Percentiles rank a stretch among this genome's conserved stretches.
Conservation (phyloP, 495 filamentous ascomycete genomes). For the Parathielavia appendiculata region DNA sequence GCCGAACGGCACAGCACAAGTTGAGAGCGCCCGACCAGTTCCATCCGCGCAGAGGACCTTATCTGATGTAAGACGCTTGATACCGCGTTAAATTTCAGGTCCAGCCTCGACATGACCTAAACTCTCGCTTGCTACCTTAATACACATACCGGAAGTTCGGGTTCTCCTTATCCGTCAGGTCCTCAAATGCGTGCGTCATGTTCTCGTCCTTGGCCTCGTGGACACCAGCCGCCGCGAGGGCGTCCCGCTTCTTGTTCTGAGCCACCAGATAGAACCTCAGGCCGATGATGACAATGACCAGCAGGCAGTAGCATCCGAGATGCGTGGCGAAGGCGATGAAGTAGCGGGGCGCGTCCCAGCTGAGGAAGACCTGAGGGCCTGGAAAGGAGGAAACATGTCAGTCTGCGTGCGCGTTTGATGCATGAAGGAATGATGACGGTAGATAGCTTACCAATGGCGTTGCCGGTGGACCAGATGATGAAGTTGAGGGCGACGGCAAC, state of each 20-base stretch:
- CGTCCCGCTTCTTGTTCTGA: slow-evolving; percentile 47
- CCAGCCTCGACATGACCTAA: no score
- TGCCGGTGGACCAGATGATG: slow-evolving; percentile 47
- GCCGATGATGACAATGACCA: slow-evolving; percentile 43
- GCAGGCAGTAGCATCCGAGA: slow-evolving; percentile 47
- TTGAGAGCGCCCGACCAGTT: no score
- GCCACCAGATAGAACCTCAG: slow-evolving; percentile 45
- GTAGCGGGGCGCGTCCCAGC: slow-evolving; percentile 46
- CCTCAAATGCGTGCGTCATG: slow-evolving; percentile 50
- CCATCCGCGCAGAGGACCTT: no score
- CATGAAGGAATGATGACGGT: no score
- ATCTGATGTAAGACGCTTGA: no score
- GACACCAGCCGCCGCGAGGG: slow-evolving; percentile 39
- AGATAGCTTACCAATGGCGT: slow-evolving; percentile 37
- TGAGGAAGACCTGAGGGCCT: slow-evolving; percentile 51
- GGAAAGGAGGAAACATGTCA: not conserved
- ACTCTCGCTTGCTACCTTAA: no score
- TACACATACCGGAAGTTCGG: slow-evolving; percentile 50
- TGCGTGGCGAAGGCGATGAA: slow-evolving; percentile 52
- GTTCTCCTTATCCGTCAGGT: slow-evolving; percentile 57
- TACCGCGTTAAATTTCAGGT: no score
- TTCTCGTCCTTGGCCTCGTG: slow-evolving; percentile 38
- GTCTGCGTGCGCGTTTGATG: not conserved
- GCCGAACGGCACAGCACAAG: no score
- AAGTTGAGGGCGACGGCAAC: slow-evolving; percentile 47